Evolutionary conservation across 2,329 filamentous ascomycete species (phyloP).

Genomic region (Coniochaeta pulveracea): DNA sequence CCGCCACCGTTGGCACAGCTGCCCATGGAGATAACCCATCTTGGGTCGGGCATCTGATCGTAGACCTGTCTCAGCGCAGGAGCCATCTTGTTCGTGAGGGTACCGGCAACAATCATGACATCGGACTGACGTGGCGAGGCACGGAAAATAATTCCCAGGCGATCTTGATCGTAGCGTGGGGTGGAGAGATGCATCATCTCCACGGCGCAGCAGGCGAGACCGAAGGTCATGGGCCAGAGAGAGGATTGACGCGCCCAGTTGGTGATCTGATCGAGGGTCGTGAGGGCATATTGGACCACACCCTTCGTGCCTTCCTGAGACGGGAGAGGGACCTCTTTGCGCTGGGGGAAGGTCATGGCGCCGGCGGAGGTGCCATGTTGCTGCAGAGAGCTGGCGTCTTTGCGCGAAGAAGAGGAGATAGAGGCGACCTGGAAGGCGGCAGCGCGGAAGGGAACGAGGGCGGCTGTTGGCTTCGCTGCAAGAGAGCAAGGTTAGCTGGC

Average conservation of each 20-base stretch:
- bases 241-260: constrained; percentile 82
- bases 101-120: constrained; percentile 89
- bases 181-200: constrained; percentile 92
- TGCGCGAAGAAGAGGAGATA: constrained; percentile 55
- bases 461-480: constrained; percentile 53
- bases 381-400: constrained; percentile 36
- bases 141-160: constrained; percentile 57
- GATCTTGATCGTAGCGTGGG: constrained; percentile 81
- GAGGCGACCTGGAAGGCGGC: constrained; percentile 44
- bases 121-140: constrained; percentile 60
- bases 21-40: constrained; percentile 72
- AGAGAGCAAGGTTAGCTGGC: constrained; percentile 13
- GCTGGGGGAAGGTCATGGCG: constrained; percentile 41
- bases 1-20: constrained; percentile 62
- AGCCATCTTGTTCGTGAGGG: constrained; percentile 93
- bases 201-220: constrained; percentile 77
- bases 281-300: constrained; percentile 73
- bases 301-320: constrained; percentile 75
- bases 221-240: constrained; percentile 83
- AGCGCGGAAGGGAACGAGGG: constrained; percentile 52
- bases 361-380: constrained; percentile 37
- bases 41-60: constrained; percentile 89
- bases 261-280: constrained; percentile 65
- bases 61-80: constrained; percentile 83
- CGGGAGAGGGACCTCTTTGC: constrained; percentile 63